Conservation (phyloP, 2,329 filamentous ascomycete genomes). For the Talaromyces sp. region DNA sequence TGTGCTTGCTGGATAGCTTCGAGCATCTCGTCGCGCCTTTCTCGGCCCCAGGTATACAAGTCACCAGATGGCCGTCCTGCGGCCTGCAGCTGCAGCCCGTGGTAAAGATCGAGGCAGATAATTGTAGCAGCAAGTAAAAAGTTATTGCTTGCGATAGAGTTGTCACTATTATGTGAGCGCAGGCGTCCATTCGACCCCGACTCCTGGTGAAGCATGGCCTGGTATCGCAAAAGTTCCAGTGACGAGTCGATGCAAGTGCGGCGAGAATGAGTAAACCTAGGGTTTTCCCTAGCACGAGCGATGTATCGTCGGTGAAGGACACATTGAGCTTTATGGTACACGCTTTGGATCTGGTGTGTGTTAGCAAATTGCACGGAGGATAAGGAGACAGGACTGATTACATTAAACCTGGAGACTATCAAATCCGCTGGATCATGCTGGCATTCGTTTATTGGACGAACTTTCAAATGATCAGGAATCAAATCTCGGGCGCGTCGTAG, state of each 20-base stretch:
- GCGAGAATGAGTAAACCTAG: constrained; percentile 78
- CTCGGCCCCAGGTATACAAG: constrained; percentile 43
- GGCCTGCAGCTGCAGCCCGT: constrained; percentile 37
- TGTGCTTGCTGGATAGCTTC: constrained; percentile 65
- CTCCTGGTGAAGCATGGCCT: constrained; percentile 70
- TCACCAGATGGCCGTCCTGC: constrained; percentile 31
- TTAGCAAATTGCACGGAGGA: constrained; percentile 11
- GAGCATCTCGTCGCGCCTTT: constrained; percentile 67
- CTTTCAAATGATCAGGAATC: constrained; percentile 72
- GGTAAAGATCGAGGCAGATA: constrained; percentile 75
- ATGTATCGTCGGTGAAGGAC: constrained; percentile 86
- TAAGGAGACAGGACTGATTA: constrained; percentile 18
- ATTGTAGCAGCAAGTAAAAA: constrained; percentile 84
- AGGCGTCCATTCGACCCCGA: constrained; percentile 67
- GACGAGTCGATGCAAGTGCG: constrained; percentile 81
- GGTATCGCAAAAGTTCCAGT: constrained; percentile 71
- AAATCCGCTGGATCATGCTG: constrained; percentile 63
- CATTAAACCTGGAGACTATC: constrained; percentile 75
- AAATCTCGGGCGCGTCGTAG: constrained; percentile 56
- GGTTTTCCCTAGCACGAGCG: constrained; percentile 68
- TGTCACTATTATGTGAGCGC: constrained; percentile 69
- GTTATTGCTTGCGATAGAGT: constrained; percentile 74
- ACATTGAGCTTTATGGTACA: constrained; percentile 85
- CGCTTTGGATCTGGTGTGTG: constrained; percentile 57
- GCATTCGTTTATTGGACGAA: constrained; percentile 68